phyloP scores from a whole-genome alignment of 225 moss, liverwort and hornwort genomes.

The Asterella californica region DNA sequence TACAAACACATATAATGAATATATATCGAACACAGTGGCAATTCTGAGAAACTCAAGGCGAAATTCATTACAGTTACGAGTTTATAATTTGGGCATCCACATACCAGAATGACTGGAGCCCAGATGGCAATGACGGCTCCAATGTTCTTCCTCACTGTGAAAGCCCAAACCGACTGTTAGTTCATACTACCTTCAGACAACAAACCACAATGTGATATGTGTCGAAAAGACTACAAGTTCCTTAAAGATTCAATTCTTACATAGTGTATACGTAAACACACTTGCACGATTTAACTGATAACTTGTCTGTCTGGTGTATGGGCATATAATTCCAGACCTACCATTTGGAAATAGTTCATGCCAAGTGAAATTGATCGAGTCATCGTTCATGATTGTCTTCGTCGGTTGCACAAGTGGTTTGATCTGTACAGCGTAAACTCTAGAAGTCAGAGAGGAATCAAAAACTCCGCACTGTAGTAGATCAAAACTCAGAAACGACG shows the following conservation, averaged over 20 bases:
- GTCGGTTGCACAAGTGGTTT: conserved; percentile 80
- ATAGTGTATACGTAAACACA: neutral
- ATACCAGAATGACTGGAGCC: conserved; percentile 89
- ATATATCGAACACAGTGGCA: too few species aligned
- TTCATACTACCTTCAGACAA: neutral
- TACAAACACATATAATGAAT: too few species aligned
- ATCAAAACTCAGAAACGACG: neutral
- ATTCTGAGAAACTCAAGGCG: neutral
- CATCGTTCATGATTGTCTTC: conserved; percentile 69
- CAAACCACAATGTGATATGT: neutral
- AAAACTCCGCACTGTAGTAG: neutral
- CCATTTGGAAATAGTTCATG: conserved; percentile 90
- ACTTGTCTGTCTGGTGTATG: neutral
- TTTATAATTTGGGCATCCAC: neutral
- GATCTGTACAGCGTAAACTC: conserved; percentile 43
- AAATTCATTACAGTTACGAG: neutral
- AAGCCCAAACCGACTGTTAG: neutral
- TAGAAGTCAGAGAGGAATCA: neutral
- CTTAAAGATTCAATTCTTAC: neutral
- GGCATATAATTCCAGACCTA: conserved; percentile 25
- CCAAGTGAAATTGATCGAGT: conserved; percentile 59
- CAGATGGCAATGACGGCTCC: conserved; percentile 88
- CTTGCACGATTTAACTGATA: neutral
- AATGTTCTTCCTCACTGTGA: conserved; percentile 63
- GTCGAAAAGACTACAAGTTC: neutral